These are phyloP conservation scores for Penicillium waksmanii DNA, from an alignment of 495 filamentous ascomycete genomes.

Conservation along the genomic window DNA sequence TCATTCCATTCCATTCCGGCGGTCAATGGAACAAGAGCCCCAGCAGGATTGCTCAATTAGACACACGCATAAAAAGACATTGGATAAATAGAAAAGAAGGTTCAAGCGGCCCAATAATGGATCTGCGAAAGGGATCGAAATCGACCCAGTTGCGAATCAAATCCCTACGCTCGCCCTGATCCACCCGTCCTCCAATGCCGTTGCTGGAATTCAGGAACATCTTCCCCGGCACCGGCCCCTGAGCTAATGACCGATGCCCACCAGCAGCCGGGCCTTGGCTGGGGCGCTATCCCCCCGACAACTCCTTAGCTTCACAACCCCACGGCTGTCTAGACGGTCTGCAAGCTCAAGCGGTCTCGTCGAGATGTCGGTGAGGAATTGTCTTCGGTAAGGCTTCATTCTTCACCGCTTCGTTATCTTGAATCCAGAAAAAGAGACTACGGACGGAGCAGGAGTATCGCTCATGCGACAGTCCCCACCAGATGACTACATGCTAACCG, in stretches of 20 bases:
- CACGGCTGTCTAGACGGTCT: slow-evolving; percentile 28
- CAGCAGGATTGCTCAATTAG: neutral
- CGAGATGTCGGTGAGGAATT: slow-evolving; percentile 27
- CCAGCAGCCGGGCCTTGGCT: slow-evolving; percentile 20
- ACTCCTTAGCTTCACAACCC: slow-evolving; percentile 24
- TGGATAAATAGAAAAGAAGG: neutral
- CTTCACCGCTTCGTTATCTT: slow-evolving; percentile 26
- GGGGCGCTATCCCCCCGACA: slow-evolving; percentile 32
- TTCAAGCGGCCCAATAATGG: slow-evolving; percentile 27
- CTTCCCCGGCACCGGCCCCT: slow-evolving; percentile 39
- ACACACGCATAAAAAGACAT: neutral
- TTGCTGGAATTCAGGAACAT: slow-evolving; percentile 31
- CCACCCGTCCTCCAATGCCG: slow-evolving; percentile 20
- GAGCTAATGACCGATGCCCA: slow-evolving; percentile 32
- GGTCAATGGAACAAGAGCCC: neutral
- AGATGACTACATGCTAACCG: neutral
- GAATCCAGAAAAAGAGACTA: no score
- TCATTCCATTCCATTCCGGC: slow-evolving; percentile 21
- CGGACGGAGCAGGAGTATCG: neutral
- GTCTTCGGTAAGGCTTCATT: neutral
- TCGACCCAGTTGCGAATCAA: slow-evolving; percentile 26
- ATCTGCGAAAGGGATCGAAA: slow-evolving; percentile 32
- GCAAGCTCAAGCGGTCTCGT: slow-evolving; percentile 20
- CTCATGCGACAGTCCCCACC: slow-evolving; percentile 1
- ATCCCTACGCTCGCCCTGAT: slow-evolving; percentile 12